Conservation (phyloP, 805 yeast genomes). For the Starmerella riodocensis region DNA sequence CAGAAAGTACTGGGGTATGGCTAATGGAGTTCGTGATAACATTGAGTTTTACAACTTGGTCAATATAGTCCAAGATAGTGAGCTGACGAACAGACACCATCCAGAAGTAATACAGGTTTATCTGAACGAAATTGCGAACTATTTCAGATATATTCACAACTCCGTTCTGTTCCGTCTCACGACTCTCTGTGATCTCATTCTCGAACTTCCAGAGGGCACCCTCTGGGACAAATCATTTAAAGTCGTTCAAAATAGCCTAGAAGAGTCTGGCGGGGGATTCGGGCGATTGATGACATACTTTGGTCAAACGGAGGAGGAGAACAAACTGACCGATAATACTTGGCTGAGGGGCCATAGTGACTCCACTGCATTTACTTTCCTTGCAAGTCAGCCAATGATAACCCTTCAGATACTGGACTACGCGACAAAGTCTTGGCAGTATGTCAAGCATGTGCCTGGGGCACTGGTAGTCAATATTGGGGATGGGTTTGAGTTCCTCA, state of each 20-base stretch:
- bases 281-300: conserved; percentile 32
- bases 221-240: conserved; percentile 30
- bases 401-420: conserved; percentile 32
- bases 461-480: conserved; percentile 34
- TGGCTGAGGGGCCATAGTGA: conserved; percentile 41
- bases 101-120: conserved; percentile 34
- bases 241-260: conserved; percentile 25
- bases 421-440: conserved; percentile 29
- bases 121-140: conserved; percentile 31
- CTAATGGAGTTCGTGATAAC: conserved; percentile 33
- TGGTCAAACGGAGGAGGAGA: conserved; percentile 27
- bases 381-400: conserved; percentile 32
- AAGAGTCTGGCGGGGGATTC: conserved; percentile 31
- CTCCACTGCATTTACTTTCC: conserved; percentile 32
- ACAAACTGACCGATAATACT: conserved; percentile 28
- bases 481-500: conserved; percentile 32
- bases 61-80: conserved; percentile 30
- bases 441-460: conserved; percentile 29
- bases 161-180: conserved; percentile 30
- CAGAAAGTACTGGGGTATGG: conserved; percentile 37
- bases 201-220: conserved; percentile 38
- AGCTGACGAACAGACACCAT: conserved; percentile 24
- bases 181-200: conserved; percentile 33
- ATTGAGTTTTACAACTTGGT: conserved; percentile 35
- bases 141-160: conserved; percentile 31